These are phyloP conservation scores for Coemansia sp. DNA, from an alignment of 192 early-diverging fungal genomes.

Conservation along the genomic window DNA sequence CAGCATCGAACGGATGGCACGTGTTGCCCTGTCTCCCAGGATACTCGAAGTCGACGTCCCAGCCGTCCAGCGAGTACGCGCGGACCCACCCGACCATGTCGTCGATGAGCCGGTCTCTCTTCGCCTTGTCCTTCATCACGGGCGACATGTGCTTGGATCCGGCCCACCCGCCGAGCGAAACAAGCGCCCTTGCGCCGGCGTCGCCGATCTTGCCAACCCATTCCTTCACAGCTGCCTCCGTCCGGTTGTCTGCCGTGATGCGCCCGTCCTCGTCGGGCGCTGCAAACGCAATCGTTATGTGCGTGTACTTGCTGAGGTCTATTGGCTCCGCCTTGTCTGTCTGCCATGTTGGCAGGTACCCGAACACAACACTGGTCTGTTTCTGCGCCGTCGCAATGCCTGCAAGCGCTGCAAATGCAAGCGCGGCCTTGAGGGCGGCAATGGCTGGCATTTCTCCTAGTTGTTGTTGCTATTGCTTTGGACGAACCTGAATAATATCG, in stretches of 20 bases:
- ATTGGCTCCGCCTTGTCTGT: slow-evolving; percentile 33
- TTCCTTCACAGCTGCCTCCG: slow-evolving; percentile 37
- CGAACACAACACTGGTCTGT: slow-evolving; percentile 37
- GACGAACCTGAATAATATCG: too few species aligned
- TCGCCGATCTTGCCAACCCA: slow-evolving; percentile 53
- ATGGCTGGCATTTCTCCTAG: neutral
- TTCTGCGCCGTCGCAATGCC: neutral
- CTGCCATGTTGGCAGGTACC: slow-evolving; percentile 55
- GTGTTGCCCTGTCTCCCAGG: slow-evolving; percentile 57
- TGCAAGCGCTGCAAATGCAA: neutral
- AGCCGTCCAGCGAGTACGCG: slow-evolving; percentile 64
- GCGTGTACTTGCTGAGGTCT: slow-evolving; percentile 62
- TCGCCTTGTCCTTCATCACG: slow-evolving; percentile 45
- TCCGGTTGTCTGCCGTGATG: slow-evolving; percentile 33
- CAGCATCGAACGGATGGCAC: slow-evolving; percentile 51
- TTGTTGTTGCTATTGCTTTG: too few species aligned
- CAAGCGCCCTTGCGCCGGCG: slow-evolving; percentile 56
- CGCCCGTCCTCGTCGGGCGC: slow-evolving; percentile 43
- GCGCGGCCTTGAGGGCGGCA: neutral
- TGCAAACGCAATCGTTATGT: slow-evolving; percentile 70
- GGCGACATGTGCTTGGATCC: slow-evolving; percentile 62
- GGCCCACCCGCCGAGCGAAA: slow-evolving; percentile 74
- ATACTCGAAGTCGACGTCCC: slow-evolving; percentile 80
- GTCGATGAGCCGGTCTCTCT: slow-evolving; percentile 54
- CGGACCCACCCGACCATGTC: slow-evolving; percentile 57